These are phyloP conservation scores for Ordospora pajunii DNA, from an alignment of 371 early-diverging fungal species.

Conservation along the genomic window DNA sequence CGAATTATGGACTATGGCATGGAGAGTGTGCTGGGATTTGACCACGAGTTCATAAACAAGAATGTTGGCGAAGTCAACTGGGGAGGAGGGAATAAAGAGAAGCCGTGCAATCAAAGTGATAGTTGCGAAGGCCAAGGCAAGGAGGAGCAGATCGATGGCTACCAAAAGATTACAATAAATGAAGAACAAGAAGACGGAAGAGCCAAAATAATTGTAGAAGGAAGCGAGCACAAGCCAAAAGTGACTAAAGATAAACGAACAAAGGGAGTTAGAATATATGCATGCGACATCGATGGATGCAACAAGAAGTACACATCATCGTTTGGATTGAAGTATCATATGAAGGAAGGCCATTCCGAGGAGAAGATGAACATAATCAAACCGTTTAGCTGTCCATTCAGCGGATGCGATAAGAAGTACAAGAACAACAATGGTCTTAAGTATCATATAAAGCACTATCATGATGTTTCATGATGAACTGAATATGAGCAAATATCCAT, in stretches of 20 bases:
- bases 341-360: constrained; percentile 59
- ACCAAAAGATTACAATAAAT: not conserved
- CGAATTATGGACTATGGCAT: not conserved
- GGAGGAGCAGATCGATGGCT: not conserved
- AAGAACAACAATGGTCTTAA: constrained; percentile 91
- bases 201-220: not conserved
- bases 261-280: constrained; percentile 49
- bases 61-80: not conserved
- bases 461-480: not conserved
- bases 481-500: too few relatives aligned
- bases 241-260: not conserved
- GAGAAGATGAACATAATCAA: constrained; percentile 63
- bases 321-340: constrained; percentile 62
- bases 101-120: not conserved
- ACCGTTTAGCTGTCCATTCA: constrained; percentile 73
- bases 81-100: not conserved
- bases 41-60: constrained; percentile 6
- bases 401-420: constrained; percentile 77
- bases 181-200: not conserved
- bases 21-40: not conserved
- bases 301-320: constrained; percentile 62
- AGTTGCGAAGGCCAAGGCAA: not conserved
- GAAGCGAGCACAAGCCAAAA: not conserved
- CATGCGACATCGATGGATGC: constrained; percentile 58
- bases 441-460: constrained; percentile 70